These are phyloP conservation scores for Paraglomus occultum DNA, from an alignment of 192 early-diverging fungal species.

Conservation along the genomic window DNA sequence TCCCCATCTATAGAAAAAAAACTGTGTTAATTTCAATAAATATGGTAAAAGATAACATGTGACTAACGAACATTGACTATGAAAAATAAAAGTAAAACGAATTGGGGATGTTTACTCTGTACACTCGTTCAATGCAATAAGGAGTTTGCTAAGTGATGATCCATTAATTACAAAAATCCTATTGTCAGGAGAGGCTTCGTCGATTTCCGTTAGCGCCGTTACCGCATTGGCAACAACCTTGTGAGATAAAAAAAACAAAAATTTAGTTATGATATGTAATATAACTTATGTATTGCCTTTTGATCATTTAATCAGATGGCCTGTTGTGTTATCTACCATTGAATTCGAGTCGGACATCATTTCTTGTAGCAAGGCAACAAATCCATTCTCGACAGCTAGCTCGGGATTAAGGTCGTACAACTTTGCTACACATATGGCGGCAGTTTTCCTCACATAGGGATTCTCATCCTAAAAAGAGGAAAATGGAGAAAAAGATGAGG, in stretches of 20 bases:
- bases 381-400: slow-evolving; percentile 90
- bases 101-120: slow-evolving; percentile 76
- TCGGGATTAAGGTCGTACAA: slow-evolving; percentile 87
- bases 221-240: slow-evolving; percentile 93
- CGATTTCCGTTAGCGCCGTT: slow-evolving; percentile 88
- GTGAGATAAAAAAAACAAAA: slow-evolving; percentile 15
- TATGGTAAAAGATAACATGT: too few species aligned
- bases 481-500: too few species aligned
- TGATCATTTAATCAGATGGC: too few species aligned
- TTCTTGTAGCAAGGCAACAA: slow-evolving; percentile 80
- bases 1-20: slow-evolving; percentile 66
- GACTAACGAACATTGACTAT: too few species aligned
- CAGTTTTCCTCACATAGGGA: slow-evolving; percentile 98
- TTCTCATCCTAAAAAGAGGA: slow-evolving; percentile 70
- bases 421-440: slow-evolving; percentile 94
- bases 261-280: not conserved
- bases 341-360: slow-evolving; percentile 93
- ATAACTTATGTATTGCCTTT: too few species aligned
- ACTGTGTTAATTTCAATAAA: too few species aligned
- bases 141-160: slow-evolving; percentile 70
- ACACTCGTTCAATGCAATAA: slow-evolving; percentile 96
- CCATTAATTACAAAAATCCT: slow-evolving; percentile 79
- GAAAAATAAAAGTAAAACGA: not conserved
- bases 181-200: slow-evolving; percentile 62
- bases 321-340: slow-evolving; percentile 88